These are phyloP conservation scores for Penicillium sp. DNA, from an alignment of 2,329 filamentous ascomycete genomes.

Conservation along the genomic window DNA sequence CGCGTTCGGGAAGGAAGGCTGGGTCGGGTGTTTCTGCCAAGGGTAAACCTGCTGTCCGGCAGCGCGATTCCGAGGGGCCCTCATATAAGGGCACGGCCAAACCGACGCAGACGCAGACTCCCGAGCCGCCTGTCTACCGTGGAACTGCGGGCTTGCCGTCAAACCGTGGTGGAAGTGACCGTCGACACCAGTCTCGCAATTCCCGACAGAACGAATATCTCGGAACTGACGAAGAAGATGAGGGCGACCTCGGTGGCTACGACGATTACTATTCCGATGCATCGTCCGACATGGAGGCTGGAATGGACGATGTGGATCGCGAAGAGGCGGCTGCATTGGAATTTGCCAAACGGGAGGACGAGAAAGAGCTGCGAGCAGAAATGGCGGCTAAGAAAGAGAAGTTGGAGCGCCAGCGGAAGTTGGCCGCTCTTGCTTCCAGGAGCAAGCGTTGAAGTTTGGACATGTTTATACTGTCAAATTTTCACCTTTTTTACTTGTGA, in stretches of 20 bases:
- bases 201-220: constrained; percentile 45
- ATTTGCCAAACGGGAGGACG: constrained; percentile 47
- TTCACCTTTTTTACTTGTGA: background rate
- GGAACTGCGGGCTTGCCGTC: constrained; percentile 44
- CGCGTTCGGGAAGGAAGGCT: constrained; percentile 33
- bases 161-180: constrained; percentile 28
- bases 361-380: constrained; percentile 46
- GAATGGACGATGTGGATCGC: constrained; percentile 46
- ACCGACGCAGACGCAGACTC: constrained; percentile 26
- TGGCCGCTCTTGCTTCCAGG: constrained; percentile 40
- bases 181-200: constrained; percentile 28
- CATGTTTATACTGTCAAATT: background rate
- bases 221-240: constrained; percentile 50
- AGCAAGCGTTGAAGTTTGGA: constrained; percentile 27
- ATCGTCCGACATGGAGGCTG: constrained; percentile 54
- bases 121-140: constrained; percentile 37
- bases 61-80: constrained; percentile 34
- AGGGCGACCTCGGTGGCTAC: constrained; percentile 43
- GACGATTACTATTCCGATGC: constrained; percentile 47
- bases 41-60: constrained; percentile 29
- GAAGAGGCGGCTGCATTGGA: constrained; percentile 47
- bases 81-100: constrained; percentile 44
- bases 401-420: constrained; percentile 46
- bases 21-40: constrained; percentile 20
- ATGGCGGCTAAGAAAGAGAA: constrained; percentile 49